Evolutionary conservation across 495 filamentous ascomycete species (phyloP).

Genomic region (Hamigera avellanea): DNA sequence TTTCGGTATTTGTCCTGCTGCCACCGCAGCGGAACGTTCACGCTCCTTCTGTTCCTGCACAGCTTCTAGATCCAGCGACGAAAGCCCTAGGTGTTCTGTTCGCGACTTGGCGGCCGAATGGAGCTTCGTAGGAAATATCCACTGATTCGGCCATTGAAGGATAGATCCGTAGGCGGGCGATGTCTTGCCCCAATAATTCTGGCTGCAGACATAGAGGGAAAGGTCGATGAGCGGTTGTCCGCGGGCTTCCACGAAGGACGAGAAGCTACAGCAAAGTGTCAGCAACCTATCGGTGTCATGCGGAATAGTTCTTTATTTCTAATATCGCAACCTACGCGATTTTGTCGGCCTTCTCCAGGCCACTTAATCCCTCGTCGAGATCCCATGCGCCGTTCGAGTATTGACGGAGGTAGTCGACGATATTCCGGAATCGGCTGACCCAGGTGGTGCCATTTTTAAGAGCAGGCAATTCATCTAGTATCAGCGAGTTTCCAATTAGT

Average conservation of each 20-base stretch:
- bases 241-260: constrained; percentile 51
- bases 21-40: constrained; percentile 30
- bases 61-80: constrained; percentile 49
- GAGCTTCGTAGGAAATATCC: constrained; percentile 57
- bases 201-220: constrained; percentile 76
- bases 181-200: constrained; percentile 66
- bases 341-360: constrained; percentile 37
- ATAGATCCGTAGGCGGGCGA: constrained; percentile 64
- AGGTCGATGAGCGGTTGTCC: constrained; percentile 60
- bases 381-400: constrained; percentile 41
- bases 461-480: constrained; percentile 61
- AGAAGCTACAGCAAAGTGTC: constrained; percentile 27
- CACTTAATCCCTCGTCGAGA: constrained; percentile 38
- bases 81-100: constrained; percentile 66
- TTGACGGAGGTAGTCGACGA: constrained; percentile 56
- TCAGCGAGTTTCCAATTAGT: background rate
- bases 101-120: constrained; percentile 55
- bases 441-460: constrained; percentile 52
- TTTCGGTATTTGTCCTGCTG: constrained; percentile 29
- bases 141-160: constrained; percentile 73
- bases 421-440: constrained; percentile 61
- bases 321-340: constrained; percentile 34
- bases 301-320: too few species aligned
- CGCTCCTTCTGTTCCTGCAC: constrained; percentile 32
- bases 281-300: too few species aligned